Evolutionary conservation across 2,329 filamentous ascomycete genomes (phyloP).

Genomic region (Trichoderma atroviride): DNA sequence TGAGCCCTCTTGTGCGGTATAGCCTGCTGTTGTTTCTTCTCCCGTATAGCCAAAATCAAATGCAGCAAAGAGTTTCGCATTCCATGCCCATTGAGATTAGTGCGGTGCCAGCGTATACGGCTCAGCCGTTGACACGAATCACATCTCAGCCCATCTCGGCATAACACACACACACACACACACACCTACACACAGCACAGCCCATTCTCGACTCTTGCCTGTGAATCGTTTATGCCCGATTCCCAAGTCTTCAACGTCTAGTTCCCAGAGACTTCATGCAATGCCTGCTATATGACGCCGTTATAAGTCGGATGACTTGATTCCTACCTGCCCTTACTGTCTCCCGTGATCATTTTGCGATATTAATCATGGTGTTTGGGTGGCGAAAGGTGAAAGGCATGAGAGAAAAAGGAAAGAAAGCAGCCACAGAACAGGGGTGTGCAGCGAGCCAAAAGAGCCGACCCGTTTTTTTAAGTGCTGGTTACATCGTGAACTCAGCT

Average conservation of each 20-base stretch:
- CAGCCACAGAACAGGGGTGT: neutral
- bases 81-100: neutral
- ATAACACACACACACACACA: neutral
- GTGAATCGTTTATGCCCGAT: neutral
- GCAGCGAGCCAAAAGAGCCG: neutral
- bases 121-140: neutral
- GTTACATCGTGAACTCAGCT: conserved; percentile 5
- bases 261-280: neutral
- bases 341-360: conserved; percentile 7
- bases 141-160: neutral
- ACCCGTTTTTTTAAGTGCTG: neutral
- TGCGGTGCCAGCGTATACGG: neutral
- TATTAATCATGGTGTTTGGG: conserved; percentile 3
- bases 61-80: neutral
- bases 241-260: neutral
- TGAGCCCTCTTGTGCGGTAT: neutral
- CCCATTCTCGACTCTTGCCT: neutral
- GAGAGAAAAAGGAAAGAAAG: neutral
- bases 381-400: conserved; percentile 1
- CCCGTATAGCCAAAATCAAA: neutral
- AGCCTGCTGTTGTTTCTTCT: neutral
- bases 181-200: neutral
- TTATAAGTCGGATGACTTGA: conserved; percentile 13
- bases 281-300: conserved; percentile 10
- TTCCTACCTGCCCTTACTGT: neutral